Evolutionary conservation across 768 basidiomycete species (phyloP).

Genomic region (Boletus pseudo-olivaceus): DNA sequence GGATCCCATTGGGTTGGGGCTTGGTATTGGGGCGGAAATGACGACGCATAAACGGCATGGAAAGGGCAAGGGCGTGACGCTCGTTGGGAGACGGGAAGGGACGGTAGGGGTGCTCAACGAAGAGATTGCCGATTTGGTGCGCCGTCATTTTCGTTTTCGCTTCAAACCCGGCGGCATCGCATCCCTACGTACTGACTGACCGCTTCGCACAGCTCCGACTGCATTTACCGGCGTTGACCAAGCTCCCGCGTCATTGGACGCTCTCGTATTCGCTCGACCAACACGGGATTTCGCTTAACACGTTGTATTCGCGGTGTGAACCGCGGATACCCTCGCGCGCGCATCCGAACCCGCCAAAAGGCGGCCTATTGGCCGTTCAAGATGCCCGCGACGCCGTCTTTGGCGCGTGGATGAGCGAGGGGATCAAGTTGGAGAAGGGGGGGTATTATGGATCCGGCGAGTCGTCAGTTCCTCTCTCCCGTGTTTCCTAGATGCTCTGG

Average conservation of each 20-base stretch:
- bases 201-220: slow-evolving; percentile 53
- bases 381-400: slow-evolving; percentile 67
- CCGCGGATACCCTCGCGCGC: slow-evolving; percentile 26
- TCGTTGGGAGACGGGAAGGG: slow-evolving; percentile 52
- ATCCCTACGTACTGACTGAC: not conserved
- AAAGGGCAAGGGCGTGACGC: slow-evolving; percentile 45
- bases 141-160: slow-evolving; percentile 18
- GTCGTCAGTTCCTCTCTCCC: slow-evolving; percentile 35
- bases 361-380: slow-evolving; percentile 60
- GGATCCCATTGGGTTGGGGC: slow-evolving; percentile 41
- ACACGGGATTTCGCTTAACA: slow-evolving; percentile 89
- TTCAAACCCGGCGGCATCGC: not conserved
- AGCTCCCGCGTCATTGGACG: slow-evolving; percentile 69
- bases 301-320: slow-evolving; percentile 72
- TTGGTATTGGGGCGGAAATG: slow-evolving; percentile 31
- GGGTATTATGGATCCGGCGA: slow-evolving; percentile 89
- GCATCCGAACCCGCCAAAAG: slow-evolving; percentile 30
- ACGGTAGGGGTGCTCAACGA: slow-evolving; percentile 52
- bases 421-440: slow-evolving; percentile 48
- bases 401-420: slow-evolving; percentile 83
- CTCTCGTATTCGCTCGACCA: slow-evolving; percentile 91
- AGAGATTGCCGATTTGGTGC: slow-evolving; percentile 58
- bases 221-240: slow-evolving; percentile 68
- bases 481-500: not conserved
- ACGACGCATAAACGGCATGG: slow-evolving; percentile 6